Base-by-base conservation (phyloP, 2,329 filamentous ascomycete species). In the Colletotrichum sp. region DNA sequence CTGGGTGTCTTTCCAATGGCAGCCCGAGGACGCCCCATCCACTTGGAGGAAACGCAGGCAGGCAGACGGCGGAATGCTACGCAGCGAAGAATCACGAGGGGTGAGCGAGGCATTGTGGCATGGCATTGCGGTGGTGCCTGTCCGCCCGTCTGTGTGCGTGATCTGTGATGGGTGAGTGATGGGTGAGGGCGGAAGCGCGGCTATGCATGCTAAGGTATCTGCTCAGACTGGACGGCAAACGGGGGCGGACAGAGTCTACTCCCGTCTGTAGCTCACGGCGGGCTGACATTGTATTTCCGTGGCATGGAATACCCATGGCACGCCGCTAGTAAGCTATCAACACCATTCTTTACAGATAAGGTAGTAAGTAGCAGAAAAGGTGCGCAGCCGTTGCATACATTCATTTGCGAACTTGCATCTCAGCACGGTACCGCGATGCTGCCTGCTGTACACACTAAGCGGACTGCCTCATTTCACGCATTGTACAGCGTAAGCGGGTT, bases 1-100 rank as follows among this genome's bases (percentile, higher is more conserved):
- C 49, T 63, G 52, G 71, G 69, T 15, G 60, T 21, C 62, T 39
- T 67, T 67, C 72, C 72, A 75, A 71, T 71, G 24, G 49, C n/a
- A 62, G 30, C 49, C 30, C 30, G 39, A 66, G 39, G 9, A 75
- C 26, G 49, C 44, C 39, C 44, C 44, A n/a, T 26, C 30, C n/a
- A 30, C 32, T n/a, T 30, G 21, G 34, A 28, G 34, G 62, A 44
- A 34, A 59, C 28, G 44, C 21, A 69, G 66, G 24, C 39, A 36
- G 21, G 55, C 26, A 26, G 21, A 71, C 18, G 24, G 28, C 30
- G 9, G 26, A 59, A 44, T 55, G 24, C 26, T 30, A 72, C 63
- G 15, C n/a, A 10, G 24, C 24, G 59, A 24, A 18, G 63, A 62
- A 28, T 52, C 21, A 52, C 63, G 44, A 66, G 63, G 36, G 26